These are phyloP conservation scores for Sporisorium exsertum DNA, from an alignment of 1,284 basidiomycete genomes.

Conservation along the genomic window DNA sequence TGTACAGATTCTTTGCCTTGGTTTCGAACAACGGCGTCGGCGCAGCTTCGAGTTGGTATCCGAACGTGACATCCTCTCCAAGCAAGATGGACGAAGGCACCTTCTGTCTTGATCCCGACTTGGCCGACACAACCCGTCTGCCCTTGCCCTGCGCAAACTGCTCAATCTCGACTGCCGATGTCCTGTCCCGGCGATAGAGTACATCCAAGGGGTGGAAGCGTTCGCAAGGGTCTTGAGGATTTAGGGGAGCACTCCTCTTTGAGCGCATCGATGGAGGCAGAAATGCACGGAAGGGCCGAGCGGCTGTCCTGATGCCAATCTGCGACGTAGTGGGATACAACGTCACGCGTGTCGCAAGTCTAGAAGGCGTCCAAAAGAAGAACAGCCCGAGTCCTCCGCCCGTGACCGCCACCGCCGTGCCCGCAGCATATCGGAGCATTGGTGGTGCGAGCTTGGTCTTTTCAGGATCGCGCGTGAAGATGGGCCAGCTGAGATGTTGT, in stretches of 20 bases:
- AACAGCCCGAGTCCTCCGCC: constrained; percentile 37
- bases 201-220: constrained; percentile 34
- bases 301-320: constrained; percentile 35
- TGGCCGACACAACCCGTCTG: constrained; percentile 22
- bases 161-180: constrained; percentile 42
- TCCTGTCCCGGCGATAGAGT: constrained; percentile 37
- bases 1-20: constrained; percentile 46
- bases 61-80: constrained; percentile 37
- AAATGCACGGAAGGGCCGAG: constrained; percentile 30
- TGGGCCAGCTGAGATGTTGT: constrained; percentile 52
- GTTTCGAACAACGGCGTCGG: constrained; percentile 34
- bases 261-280: constrained; percentile 34
- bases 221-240: constrained; percentile 31
- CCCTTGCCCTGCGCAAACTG: constrained; percentile 36
- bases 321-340: constrained; percentile 44
- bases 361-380: constrained; percentile 49
- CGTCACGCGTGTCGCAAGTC: constrained; percentile 49
- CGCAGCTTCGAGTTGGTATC: constrained; percentile 51
- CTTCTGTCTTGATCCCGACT: constrained; percentile 20
- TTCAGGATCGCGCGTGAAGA: constrained; percentile 38
- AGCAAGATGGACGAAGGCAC: constrained; percentile 45
- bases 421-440: constrained; percentile 35
- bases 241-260: constrained; percentile 25
- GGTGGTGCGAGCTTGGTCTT: constrained; percentile 45
- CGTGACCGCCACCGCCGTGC: constrained; percentile 20